Evolutionary conservation across 208 protist species (phyloP).

Genomic region (Acanthamoeba polyphaga): DNA sequence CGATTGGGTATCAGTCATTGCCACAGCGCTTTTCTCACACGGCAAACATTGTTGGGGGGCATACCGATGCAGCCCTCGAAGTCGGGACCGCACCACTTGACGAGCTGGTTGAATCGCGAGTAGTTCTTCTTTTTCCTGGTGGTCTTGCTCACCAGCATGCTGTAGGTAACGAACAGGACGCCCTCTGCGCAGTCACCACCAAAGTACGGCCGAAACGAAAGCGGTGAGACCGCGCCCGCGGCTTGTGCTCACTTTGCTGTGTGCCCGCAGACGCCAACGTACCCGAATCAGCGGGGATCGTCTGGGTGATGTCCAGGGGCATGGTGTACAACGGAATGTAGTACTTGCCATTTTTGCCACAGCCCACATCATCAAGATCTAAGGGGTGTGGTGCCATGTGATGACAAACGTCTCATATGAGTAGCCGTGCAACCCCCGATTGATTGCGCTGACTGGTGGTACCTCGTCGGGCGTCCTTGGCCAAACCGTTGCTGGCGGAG

Average conservation of each 20-base stretch:
- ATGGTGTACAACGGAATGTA: slow-evolving; percentile 31
- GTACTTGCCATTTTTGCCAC: neutral
- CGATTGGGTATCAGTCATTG: too few species aligned
- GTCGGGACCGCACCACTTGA: slow-evolving; percentile 30
- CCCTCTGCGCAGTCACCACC: neutral
- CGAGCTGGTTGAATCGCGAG: slow-evolving; percentile 24
- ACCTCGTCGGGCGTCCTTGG: slow-evolving; percentile 39
- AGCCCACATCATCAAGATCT: slow-evolving; percentile 54
- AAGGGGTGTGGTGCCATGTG: neutral
- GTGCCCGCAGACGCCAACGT: slow-evolving; percentile 2
- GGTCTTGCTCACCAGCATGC: slow-evolving; percentile 58
- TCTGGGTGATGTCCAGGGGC: neutral
- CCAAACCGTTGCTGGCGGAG: slow-evolving; percentile 55
- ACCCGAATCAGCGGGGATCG: neutral
- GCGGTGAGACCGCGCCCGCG: too few species aligned
- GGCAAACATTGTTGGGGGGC: neutral
- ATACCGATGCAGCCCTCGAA: slow-evolving; percentile 31
- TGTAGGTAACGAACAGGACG: slow-evolving; percentile 72
- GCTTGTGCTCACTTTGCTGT: neutral
- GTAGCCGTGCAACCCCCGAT: neutral
- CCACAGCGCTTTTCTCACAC: neutral
- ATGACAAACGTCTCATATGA: neutral
- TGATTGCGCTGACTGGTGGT: neutral
- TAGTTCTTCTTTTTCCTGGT: neutral
- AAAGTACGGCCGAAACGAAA: neutral